A percentile compares a stretch with the other conserved stretches of the same genome.
Evolutionary conservation across 176 grass and related monocot genomes (phyloP).

Genomic region (Oryza australiensis): DNA sequence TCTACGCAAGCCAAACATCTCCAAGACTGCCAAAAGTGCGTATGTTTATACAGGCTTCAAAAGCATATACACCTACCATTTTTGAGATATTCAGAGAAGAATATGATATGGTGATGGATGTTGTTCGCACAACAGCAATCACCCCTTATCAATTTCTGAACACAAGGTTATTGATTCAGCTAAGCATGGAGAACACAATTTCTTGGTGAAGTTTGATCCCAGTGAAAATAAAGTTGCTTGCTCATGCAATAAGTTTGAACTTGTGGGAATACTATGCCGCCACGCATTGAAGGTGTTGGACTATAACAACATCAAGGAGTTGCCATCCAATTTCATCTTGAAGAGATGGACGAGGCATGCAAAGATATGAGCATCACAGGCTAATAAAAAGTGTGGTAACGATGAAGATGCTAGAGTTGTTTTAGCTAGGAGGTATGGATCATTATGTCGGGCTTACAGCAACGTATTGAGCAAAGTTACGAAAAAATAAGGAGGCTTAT

Average conservation of each 20-base stretch:
- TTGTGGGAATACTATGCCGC: conserved; percentile 44
- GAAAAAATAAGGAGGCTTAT: not conserved
- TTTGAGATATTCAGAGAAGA: conserved; percentile 59
- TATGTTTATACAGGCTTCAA: conserved; percentile 55
- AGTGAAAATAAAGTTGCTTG: conserved; percentile 48
- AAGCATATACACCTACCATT: conserved; percentile 44
- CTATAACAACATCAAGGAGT: conserved; percentile 55
- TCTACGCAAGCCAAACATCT: conserved; percentile 47
- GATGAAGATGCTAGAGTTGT: not conserved
- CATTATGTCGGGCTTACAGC: not conserved
- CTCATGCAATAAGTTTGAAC: conserved; percentile 69
- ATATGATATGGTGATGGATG: conserved; percentile 61
- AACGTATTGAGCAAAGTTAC: not conserved
- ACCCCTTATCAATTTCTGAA: conserved; percentile 28
- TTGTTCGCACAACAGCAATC: conserved; percentile 18
- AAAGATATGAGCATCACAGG: not conserved
- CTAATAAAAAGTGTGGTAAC: conserved; percentile 44
- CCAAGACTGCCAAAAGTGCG: conserved; percentile 44
- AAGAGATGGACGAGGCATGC: too few species aligned
- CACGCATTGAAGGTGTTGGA: conserved; percentile 63
- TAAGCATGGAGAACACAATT: conserved; percentile 35
- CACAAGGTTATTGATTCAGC: conserved; percentile 45
- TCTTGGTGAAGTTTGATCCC: conserved; percentile 5
- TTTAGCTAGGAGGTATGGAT: not conserved
- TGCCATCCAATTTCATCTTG: not conserved